Conservation (phyloP, 371 early-diverging fungal species). For the Mucor indicus region DNA sequence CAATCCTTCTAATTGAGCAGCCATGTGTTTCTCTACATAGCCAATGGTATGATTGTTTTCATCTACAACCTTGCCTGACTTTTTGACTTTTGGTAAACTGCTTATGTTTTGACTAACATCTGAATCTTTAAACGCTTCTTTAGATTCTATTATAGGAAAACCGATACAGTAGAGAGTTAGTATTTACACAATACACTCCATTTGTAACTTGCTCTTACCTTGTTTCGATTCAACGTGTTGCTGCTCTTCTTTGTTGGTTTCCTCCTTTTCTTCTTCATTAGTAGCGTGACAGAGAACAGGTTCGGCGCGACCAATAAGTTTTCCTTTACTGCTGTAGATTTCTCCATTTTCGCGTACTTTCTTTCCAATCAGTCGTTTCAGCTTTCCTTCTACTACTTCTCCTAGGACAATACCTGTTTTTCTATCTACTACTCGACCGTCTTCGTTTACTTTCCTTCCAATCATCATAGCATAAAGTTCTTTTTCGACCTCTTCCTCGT, state of each 20-base stretch:
- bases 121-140: neutral
- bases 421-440: slow-evolving; percentile 14
- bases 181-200: too few relatives aligned
- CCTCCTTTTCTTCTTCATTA: neutral
- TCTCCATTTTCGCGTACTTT: slow-evolving; percentile 18
- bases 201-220: too few relatives aligned
- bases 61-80: slow-evolving; percentile 21
- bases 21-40: slow-evolving; percentile 1
- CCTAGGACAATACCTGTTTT: slow-evolving; percentile 17
- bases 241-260: neutral
- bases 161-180: too few relatives aligned
- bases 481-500: slow-evolving; percentile 7
- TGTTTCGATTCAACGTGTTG: too few relatives aligned
- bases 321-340: slow-evolving; percentile 16
- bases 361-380: slow-evolving; percentile 9
- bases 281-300: neutral
- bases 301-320: slow-evolving; percentile 13
- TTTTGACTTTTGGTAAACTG: slow-evolving; percentile 15
- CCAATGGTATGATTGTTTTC: slow-evolving; percentile 18
- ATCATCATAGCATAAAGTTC: slow-evolving; percentile 6
- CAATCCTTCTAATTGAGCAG: slow-evolving; percentile 9
- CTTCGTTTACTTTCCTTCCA: slow-evolving; percentile 18
- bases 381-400: slow-evolving; percentile 16
- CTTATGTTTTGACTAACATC: slow-evolving; percentile 4
- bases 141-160: too few relatives aligned